A percentile compares a stretch with the other conserved stretches of the same genome.
Evolutionary conservation across 768 basidiomycete genomes (phyloP).

Genomic region (Wakefieldia striispora): DNA sequence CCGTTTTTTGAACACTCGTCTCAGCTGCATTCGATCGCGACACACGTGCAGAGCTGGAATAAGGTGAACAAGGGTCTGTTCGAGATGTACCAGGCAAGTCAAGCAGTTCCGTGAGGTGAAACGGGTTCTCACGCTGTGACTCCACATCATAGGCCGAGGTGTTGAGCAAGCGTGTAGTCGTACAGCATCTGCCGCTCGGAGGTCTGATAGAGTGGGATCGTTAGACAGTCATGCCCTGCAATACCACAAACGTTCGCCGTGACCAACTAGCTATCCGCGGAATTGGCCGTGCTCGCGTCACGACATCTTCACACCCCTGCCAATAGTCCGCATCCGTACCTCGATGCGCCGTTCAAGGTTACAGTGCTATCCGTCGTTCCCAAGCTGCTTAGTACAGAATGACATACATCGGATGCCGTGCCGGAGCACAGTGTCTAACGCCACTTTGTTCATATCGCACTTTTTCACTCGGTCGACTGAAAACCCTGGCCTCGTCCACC

Average conservation of each 20-base stretch:
- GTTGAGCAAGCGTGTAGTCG: slow-evolving; percentile 90
- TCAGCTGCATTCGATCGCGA: slow-evolving; percentile 82
- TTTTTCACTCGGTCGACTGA: not conserved
- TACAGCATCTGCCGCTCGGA: slow-evolving; percentile 89
- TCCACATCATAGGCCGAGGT: slow-evolving; percentile 68
- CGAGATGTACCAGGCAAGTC: slow-evolving; percentile 88
- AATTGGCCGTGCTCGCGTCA: slow-evolving; percentile 5
- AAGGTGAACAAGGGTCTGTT: slow-evolving; percentile 89
- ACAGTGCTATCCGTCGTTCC: slow-evolving; percentile 3
- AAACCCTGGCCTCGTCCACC: no score
- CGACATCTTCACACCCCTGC: slow-evolving; percentile 16
- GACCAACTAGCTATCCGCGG: slow-evolving; percentile 18
- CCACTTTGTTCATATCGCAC: not conserved
- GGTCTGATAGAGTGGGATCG: slow-evolving; percentile 71
- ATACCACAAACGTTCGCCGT: slow-evolving; percentile 1
- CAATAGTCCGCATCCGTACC: not conserved
- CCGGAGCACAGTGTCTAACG: not conserved
- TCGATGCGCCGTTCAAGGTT: not conserved
- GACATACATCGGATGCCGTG: slow-evolving; percentile 1
- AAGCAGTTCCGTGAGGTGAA: not conserved
- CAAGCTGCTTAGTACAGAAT: slow-evolving; percentile 6
- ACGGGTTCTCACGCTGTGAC: slow-evolving; percentile 7
- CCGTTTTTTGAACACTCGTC: slow-evolving; percentile 94
- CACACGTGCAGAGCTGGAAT: slow-evolving; percentile 83
- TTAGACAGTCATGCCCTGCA: slow-evolving; percentile 1